Evolutionary conservation across 2,329 filamentous ascomycete species (phyloP).

Genomic region (Hypoxylon sp.): DNA sequence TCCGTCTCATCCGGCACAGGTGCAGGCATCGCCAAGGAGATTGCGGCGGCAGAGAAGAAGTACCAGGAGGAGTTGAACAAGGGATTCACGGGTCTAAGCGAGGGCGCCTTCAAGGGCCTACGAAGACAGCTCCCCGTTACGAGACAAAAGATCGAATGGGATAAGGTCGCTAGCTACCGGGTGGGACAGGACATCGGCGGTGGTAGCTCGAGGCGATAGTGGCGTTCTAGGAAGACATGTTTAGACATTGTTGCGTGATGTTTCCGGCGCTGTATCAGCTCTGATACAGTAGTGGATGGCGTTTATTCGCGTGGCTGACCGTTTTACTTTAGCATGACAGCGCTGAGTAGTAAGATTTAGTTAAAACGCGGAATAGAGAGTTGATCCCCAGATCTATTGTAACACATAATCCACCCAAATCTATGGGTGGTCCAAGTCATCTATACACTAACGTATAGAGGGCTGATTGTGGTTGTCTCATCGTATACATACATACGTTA

Average conservation of each 20-base stretch:
- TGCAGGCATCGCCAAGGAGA: constrained; percentile 80
- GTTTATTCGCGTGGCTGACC: constrained; percentile 5
- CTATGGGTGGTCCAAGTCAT: neutral
- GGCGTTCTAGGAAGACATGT: constrained; percentile 19
- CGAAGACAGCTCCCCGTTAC: constrained; percentile 95
- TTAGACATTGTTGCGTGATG: constrained; percentile 15
- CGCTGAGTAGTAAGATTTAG: constrained; percentile 2
- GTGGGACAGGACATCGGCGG: constrained; percentile 85
- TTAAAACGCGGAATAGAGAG: constrained; percentile 8
- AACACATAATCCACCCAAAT: neutral
- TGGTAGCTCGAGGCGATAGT: constrained; percentile 69
- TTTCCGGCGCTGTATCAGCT: neutral
- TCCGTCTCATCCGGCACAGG: constrained; percentile 74
- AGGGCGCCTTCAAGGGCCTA: constrained; percentile 94
- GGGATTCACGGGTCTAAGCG: constrained; percentile 88
- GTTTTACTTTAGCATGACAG: constrained; percentile 8
- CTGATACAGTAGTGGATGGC: constrained; percentile 5
- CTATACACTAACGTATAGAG: neutral
- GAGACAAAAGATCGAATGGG: constrained; percentile 99
- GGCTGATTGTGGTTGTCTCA: neutral
- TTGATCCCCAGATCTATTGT: neutral
- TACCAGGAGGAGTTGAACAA: constrained; percentile 97
- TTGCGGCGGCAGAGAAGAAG: constrained; percentile 85
- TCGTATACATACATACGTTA: neutral
- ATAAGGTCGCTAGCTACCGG: constrained; percentile 94